Evolutionary conservation across 2,329 filamentous ascomycete species (phyloP).

Genomic region (Neofusicoccum kwambonambiense): DNA sequence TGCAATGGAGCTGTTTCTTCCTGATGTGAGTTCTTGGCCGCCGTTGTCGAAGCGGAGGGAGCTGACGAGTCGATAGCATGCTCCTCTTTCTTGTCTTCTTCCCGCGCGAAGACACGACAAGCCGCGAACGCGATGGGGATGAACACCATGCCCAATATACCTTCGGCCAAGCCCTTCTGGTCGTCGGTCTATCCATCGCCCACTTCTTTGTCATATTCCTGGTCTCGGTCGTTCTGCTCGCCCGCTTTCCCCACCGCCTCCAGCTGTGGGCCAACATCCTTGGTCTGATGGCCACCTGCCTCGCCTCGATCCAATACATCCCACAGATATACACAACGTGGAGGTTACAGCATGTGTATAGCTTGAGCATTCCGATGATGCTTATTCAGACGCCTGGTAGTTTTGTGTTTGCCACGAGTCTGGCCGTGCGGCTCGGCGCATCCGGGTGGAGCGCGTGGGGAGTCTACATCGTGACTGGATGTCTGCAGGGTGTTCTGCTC

Average conservation of each 20-base stretch:
- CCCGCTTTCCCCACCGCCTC: conserved; percentile 62
- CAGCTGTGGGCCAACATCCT: conserved; percentile 81
- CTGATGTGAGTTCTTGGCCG: conserved; percentile 66
- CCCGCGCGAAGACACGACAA: conserved; percentile 45
- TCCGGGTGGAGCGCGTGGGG: conserved; percentile 96
- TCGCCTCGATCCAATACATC: conserved; percentile 87
- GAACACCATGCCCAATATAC: conserved; percentile 42
- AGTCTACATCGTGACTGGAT: conserved; percentile 81
- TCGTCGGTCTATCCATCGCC: conserved; percentile 69
- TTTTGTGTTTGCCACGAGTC: conserved; percentile 81
- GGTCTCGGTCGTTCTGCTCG: conserved; percentile 62
- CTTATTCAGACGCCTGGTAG: conserved; percentile 94
- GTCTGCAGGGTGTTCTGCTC: conserved; percentile 78
- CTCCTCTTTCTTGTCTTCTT: conserved; percentile 95
- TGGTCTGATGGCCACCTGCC: conserved; percentile 72
- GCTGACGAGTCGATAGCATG: conserved; percentile 57
- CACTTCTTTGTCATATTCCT: conserved; percentile 75
- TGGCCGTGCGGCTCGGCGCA: conserved; percentile 74
- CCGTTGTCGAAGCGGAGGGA: no score
- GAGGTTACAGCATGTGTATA: conserved; percentile 79
- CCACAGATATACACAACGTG: conserved; percentile 95
- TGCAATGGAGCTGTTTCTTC: conserved; percentile 89
- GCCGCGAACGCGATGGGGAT: conserved; percentile 23
- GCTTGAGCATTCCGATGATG: conserved; percentile 96
- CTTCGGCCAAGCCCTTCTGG: conserved; percentile 75